Evolutionary conservation across 345 rosid genomes (phyloP).

Genomic region (Hibiscus tridactylites): DNA sequence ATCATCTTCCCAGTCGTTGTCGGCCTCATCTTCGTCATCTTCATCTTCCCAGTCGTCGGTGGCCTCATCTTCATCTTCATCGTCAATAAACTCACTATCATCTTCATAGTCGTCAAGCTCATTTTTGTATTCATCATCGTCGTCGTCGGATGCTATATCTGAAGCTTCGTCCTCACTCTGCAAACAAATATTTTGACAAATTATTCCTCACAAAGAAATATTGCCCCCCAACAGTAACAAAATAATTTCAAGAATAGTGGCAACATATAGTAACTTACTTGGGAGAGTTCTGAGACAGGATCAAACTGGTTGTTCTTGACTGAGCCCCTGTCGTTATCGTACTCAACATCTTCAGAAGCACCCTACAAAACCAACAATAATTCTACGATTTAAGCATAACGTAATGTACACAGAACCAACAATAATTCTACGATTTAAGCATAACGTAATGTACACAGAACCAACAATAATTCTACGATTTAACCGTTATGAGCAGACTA

Average conservation of each 20-base stretch:
- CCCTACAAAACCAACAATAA: constrained; percentile 27
- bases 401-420: constrained; percentile 5
- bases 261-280: constrained; percentile 22
- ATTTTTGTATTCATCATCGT: constrained; percentile 13
- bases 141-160: constrained; percentile 13
- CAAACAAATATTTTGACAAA: constrained; percentile 12
- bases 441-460: background rate
- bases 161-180: constrained; percentile 51
- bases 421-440: constrained; percentile 1
- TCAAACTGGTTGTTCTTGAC: constrained; percentile 19
- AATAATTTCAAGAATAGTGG: background rate
- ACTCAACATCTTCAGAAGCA: constrained; percentile 20
- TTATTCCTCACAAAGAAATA: constrained; percentile 19
- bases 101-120: constrained; percentile 19
- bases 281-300: constrained; percentile 21
- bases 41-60: constrained; percentile 31
- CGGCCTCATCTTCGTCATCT: constrained; percentile 23
- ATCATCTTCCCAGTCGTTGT: constrained; percentile 30
- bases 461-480: background rate
- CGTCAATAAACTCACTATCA: constrained; percentile 14
- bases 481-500: background rate
- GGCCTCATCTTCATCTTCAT: constrained; percentile 22
- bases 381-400: background rate
- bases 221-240: constrained; percentile 11
- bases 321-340: constrained; percentile 23